Conservation (phyloP, 164 flowering plant genomes). For the Nymphaea thermarum region DNA sequence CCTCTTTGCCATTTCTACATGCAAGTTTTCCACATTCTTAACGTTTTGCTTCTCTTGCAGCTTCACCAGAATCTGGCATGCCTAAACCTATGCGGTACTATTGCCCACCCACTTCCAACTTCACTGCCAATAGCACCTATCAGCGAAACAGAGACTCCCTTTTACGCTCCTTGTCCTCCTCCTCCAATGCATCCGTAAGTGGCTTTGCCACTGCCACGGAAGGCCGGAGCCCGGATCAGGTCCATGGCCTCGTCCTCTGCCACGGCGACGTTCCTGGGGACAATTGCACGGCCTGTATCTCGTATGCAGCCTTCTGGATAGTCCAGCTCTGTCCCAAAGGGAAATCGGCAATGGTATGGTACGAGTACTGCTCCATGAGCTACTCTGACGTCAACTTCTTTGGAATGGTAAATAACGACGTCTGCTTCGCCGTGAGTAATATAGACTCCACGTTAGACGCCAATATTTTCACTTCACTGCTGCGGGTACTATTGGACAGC, state of each 20-base stretch:
- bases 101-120: slow-evolving; percentile 12
- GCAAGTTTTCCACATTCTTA: too few relatives aligned
- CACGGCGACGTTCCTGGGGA: slow-evolving; percentile 27
- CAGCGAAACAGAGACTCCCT: slow-evolving; percentile 16
- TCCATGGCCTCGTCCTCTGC: slow-evolving; percentile 22
- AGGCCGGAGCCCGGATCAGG: slow-evolving; percentile 3
- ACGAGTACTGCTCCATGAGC: slow-evolving; percentile 29
- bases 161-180: slow-evolving; percentile 5
- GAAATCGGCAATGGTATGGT: slow-evolving; percentile 29
- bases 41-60: too few relatives aligned
- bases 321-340: slow-evolving; percentile 20
- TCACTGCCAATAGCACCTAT: slow-evolving; percentile 8
- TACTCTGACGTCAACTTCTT: slow-evolving; percentile 28
- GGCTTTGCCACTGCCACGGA: slow-evolving; percentile 14
- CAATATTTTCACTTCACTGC: slow-evolving; percentile 12
- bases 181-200: slow-evolving; percentile 12
- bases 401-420: slow-evolving; percentile 15
- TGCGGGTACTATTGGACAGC: slow-evolving; percentile 11
- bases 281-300: slow-evolving; percentile 30
- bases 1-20: too few relatives aligned
- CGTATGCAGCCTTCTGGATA: slow-evolving; percentile 14
- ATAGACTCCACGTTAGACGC: slow-evolving; percentile 15
- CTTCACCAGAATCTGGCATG: too few relatives aligned
- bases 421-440: slow-evolving; percentile 24
- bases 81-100: too few relatives aligned